These are phyloP conservation scores for Celoporthe dispersa DNA, from an alignment of 2,329 filamentous ascomycete genomes.

Conservation along the genomic window DNA sequence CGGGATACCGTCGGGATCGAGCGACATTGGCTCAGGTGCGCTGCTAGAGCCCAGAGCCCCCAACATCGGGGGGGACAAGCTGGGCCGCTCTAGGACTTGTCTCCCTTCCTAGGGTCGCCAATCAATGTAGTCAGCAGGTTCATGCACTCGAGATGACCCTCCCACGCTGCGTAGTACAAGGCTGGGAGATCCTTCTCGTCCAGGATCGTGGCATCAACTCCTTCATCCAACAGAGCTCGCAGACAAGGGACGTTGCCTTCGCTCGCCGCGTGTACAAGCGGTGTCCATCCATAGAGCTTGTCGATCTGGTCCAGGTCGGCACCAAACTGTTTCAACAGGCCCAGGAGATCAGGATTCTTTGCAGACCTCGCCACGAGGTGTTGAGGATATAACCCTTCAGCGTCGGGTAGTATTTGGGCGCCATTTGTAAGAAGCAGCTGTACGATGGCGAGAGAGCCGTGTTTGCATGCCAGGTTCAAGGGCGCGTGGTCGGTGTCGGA, in stretches of 20 bases:
- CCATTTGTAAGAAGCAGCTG: slow-evolving; percentile 81
- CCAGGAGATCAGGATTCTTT: slow-evolving; percentile 76
- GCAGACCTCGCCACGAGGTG: slow-evolving; percentile 92
- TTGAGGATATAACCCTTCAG: slow-evolving; percentile 95
- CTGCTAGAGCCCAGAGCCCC: slow-evolving; percentile 52
- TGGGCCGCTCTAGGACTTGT: slow-evolving; percentile 50
- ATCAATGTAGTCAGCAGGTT: slow-evolving; percentile 65
- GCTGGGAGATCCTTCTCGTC: slow-evolving; percentile 94
- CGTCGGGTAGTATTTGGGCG: slow-evolving; percentile 86
- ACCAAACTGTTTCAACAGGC: slow-evolving; percentile 82
- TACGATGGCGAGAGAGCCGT: slow-evolving; percentile 84
- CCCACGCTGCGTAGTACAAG: slow-evolving; percentile 99
- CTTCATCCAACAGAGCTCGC: slow-evolving; percentile 77
- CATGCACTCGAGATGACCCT: slow-evolving; percentile 95
- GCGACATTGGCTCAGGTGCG: slow-evolving; percentile 63
- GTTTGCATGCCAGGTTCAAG: slow-evolving; percentile 91
- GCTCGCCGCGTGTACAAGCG: slow-evolving; percentile 92
- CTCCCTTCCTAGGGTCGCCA: slow-evolving; percentile 5
- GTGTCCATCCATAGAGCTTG: slow-evolving; percentile 97
- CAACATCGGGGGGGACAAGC: slow-evolving; percentile 38
- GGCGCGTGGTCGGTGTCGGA: slow-evolving; percentile 92
- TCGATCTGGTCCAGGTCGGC: slow-evolving; percentile 91
- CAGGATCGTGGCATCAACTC: slow-evolving; percentile 76
- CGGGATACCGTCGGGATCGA: slow-evolving; percentile 88
- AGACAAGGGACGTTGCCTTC: slow-evolving; percentile 93